Evolutionary conservation across 192 early-diverging fungal species (phyloP).

Genomic region (Dimargaris cristalligena): DNA sequence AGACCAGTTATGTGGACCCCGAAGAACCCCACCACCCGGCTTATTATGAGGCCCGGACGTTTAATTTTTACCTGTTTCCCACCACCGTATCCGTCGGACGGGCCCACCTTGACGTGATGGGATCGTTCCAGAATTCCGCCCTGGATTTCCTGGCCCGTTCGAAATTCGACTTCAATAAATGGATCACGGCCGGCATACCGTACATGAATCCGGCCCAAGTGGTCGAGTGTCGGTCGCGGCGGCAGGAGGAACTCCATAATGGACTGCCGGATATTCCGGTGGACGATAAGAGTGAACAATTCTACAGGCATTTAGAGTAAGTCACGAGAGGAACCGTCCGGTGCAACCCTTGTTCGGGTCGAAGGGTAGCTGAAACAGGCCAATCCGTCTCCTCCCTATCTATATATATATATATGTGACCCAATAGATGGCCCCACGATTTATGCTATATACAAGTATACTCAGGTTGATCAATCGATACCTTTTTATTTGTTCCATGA

Average conservation of each 20-base stretch:
- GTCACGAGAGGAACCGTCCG: too few relatives aligned
- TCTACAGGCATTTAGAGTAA: too few relatives aligned
- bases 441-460: too few relatives aligned
- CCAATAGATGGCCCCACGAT: too few relatives aligned
- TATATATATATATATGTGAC: too few relatives aligned
- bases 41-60: constrained; percentile 58
- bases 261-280: constrained; percentile 24
- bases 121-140: constrained; percentile 12
- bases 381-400: too few relatives aligned
- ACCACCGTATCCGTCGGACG: background rate
- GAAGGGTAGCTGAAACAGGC: too few relatives aligned
- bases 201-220: constrained; percentile 48
- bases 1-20: too few relatives aligned
- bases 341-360: too few relatives aligned
- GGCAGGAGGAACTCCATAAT: background rate
- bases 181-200: constrained; percentile 61
- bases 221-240: constrained; percentile 12
- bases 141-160: constrained; percentile 60
- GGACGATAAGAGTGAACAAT: constrained; percentile 32
- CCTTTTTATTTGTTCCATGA: too few relatives aligned
- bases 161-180: constrained; percentile 85
- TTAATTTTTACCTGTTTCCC: constrained; percentile 85
- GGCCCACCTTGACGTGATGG: constrained; percentile 14
- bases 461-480: too few relatives aligned
- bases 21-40: constrained; percentile 11